A percentile compares a stretch with the other conserved stretches of the same genome.
Conservation (phyloP, 805 yeast genomes). For the Schizosaccharomyces osmophilus region DNA sequence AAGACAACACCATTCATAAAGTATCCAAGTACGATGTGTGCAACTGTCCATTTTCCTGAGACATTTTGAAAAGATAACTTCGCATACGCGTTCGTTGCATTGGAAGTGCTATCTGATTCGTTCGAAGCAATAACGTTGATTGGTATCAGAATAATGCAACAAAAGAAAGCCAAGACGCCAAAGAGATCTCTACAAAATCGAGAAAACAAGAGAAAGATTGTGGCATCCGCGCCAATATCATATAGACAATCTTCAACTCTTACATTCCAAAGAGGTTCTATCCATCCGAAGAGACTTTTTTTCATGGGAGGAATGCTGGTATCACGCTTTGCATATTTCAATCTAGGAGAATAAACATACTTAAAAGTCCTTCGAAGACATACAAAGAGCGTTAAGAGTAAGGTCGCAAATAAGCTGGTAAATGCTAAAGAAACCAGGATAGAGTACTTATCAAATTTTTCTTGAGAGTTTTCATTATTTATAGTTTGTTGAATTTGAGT, state of each 20-base stretch:
- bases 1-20: conserved; percentile 11
- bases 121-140: conserved; percentile 15
- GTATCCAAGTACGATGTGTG: conserved; percentile 16
- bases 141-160: conserved; percentile 16
- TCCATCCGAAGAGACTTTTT: not conserved
- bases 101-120: conserved; percentile 7
- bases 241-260: conserved; percentile 9
- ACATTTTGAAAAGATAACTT: conserved; percentile 17
- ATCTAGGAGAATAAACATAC: not conserved
- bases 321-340: not conserved
- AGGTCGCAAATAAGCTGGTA: conserved; percentile 34
- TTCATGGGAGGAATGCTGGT: not conserved
- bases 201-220: conserved; percentile 12
- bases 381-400: conserved; percentile 19
- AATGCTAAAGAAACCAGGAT: not conserved
- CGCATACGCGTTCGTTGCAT: conserved; percentile 13
- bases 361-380: not conserved
- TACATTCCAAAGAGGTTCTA: not conserved
- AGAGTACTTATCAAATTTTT: not conserved
- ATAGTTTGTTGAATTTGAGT: too few relatives aligned
- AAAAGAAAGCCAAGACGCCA: conserved; percentile 12
- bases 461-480: not conserved
- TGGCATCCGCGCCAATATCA: conserved; percentile 16
- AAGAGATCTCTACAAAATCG: conserved; percentile 15
- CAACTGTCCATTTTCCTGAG: conserved; percentile 12